These are phyloP conservation scores for Trifolium repens DNA, from an alignment of 306 rosid species.

Conservation along the genomic window DNA sequence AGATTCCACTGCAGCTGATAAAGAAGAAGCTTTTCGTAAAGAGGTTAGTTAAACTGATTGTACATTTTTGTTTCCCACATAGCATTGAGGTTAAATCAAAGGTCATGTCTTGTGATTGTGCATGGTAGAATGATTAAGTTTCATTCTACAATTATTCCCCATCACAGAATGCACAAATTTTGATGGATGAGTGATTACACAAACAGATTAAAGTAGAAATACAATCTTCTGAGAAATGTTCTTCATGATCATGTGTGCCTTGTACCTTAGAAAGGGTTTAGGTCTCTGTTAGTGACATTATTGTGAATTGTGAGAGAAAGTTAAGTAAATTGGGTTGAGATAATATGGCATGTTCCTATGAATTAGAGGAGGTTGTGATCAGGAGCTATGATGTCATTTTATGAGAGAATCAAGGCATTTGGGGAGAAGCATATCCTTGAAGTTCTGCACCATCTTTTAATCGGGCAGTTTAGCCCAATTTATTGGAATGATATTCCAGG, in stretches of 20 bases:
- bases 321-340: background rate
- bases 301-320: background rate
- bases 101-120: constrained; percentile 7
- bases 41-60: constrained; percentile 56
- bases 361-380: constrained; percentile 2
- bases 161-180: background rate
- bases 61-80: constrained; percentile 4
- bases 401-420: constrained; percentile 12
- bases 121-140: constrained; percentile 18
- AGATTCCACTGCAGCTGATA: constrained; percentile 87
- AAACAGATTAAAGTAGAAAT: background rate
- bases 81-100: constrained; percentile 1
- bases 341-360: constrained; percentile 1
- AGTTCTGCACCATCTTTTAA: background rate
- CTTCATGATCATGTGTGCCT: background rate
- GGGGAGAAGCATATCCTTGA: background rate
- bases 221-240: background rate
- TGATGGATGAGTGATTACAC: background rate
- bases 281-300: background rate
- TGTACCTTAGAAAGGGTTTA: background rate
- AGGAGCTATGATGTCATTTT: background rate
- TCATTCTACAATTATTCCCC: constrained; percentile 13
- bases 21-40: constrained; percentile 79
- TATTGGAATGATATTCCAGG: background rate
- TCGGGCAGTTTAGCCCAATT: background rate